Conservation (phyloP, 2,329 filamentous ascomycete species). For the Emydomyces testavorans region DNA sequence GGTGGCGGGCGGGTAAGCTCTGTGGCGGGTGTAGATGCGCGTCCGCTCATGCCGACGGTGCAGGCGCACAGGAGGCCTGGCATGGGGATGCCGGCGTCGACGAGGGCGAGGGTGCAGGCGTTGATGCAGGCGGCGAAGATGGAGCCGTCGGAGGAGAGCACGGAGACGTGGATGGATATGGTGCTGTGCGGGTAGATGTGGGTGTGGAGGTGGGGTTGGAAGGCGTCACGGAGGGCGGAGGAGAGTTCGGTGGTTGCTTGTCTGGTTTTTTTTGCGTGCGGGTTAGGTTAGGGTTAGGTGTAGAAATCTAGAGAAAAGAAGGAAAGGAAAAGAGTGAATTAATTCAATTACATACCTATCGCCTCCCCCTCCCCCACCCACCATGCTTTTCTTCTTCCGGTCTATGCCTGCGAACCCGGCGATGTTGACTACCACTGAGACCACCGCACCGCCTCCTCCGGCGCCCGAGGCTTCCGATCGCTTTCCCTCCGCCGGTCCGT, state of each 20-base stretch:
- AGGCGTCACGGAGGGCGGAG: slow-evolving; percentile 64
- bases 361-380: slow-evolving; percentile 47
- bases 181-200: slow-evolving; percentile 81
- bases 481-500: slow-evolving; percentile 65
- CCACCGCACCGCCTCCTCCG: slow-evolving; percentile 47
- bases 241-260: slow-evolving; percentile 47
- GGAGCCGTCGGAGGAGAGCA: slow-evolving; percentile 81
- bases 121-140: slow-evolving; percentile 84
- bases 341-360: slow-evolving; percentile 70
- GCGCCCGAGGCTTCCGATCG: slow-evolving; percentile 38
- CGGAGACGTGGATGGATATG: slow-evolving; percentile 71
- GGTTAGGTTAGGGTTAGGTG: too few relatives aligned
- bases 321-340: background rate
- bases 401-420: slow-evolving; percentile 84
- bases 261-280: slow-evolving; percentile 37
- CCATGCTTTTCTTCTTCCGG: slow-evolving; percentile 50
- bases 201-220: slow-evolving; percentile 66
- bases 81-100: slow-evolving; percentile 95
- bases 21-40: slow-evolving; percentile 32
- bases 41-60: slow-evolving; percentile 60
- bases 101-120: slow-evolving; percentile 76
- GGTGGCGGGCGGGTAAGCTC: slow-evolving; percentile 16
- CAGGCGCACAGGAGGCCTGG: slow-evolving; percentile 79
- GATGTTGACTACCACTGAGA: slow-evolving; percentile 71
- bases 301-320: background rate